Conservation (phyloP, 2,329 filamentous ascomycete genomes). For the Zymoseptoria tritici region DNA sequence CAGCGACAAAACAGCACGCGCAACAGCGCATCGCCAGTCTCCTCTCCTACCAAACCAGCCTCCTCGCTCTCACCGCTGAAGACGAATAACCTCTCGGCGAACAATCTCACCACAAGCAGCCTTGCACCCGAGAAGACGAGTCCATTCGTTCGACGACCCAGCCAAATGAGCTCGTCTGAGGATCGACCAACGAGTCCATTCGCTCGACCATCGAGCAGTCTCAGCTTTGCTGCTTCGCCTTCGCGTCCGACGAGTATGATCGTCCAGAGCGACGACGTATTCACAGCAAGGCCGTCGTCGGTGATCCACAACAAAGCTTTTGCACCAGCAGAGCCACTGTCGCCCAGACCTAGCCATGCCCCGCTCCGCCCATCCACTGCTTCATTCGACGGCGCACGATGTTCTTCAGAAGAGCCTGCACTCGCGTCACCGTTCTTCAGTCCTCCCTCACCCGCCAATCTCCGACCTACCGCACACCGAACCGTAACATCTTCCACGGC, state of each 20-base stretch:
- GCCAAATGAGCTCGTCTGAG: slow-evolving; percentile 24
- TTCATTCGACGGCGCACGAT: slow-evolving; percentile 11
- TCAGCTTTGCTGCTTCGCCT: slow-evolving; percentile 21
- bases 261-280: slow-evolving; percentile 8
- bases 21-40: slow-evolving; percentile 26
- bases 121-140: slow-evolving; percentile 29
- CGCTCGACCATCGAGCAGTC: slow-evolving; percentile 27
- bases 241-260: slow-evolving; percentile 15
- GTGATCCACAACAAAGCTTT: neutral
- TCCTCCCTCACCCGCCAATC: slow-evolving; percentile 26
- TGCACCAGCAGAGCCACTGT: slow-evolving; percentile 3
- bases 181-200: slow-evolving; percentile 30
- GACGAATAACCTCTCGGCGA: slow-evolving; percentile 21
- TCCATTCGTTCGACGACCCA: slow-evolving; percentile 30
- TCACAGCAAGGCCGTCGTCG: slow-evolving; percentile 6
- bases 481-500: slow-evolving; percentile 30
- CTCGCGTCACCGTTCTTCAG: slow-evolving; percentile 21
- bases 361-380: slow-evolving; percentile 1
- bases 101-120: slow-evolving; percentile 19
- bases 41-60: slow-evolving; percentile 33
- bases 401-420: slow-evolving; percentile 13
- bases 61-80: slow-evolving; percentile 21
- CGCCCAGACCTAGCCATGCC: neutral
- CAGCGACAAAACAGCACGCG: slow-evolving; percentile 16
- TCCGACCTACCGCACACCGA: slow-evolving; percentile 33